These are phyloP conservation scores for Grifola frondosa DNA, from an alignment of 1,284 basidiomycete genomes.

Conservation along the genomic window DNA sequence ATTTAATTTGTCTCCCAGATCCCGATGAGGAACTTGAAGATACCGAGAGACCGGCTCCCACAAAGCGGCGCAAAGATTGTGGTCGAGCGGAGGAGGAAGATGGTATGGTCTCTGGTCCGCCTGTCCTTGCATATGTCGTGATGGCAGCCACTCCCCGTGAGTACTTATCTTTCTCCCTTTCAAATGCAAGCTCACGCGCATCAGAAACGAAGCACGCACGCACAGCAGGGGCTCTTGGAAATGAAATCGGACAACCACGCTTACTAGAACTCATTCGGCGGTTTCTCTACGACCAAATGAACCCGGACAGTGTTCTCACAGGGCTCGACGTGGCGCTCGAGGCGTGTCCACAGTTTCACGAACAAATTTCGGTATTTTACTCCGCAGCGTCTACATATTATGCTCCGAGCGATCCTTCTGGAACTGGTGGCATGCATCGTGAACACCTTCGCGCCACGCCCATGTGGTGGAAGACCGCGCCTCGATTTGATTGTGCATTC, in stretches of 20 bases:
- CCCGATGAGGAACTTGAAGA: too few species aligned
- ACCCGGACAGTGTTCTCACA: slow-evolving; percentile 2
- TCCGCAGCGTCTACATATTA: slow-evolving; percentile 18
- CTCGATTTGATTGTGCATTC: slow-evolving; percentile 14
- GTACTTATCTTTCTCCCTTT: not conserved
- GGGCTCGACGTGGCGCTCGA: not conserved
- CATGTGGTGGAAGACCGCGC: slow-evolving; percentile 14
- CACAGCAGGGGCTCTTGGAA: not conserved
- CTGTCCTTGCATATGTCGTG: slow-evolving; percentile 1
- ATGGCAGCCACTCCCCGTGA: slow-evolving; percentile 1
- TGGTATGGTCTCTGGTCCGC: not conserved
- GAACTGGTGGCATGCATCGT: slow-evolving; percentile 21
- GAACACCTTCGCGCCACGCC: slow-evolving; percentile 18
- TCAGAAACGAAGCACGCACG: not conserved
- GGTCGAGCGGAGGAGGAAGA: not conserved
- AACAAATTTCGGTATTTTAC: slow-evolving; percentile 4
- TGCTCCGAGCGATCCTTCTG: slow-evolving; percentile 28
- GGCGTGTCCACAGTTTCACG: not conserved
- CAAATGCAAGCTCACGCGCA: not conserved
- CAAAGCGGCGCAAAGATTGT: too few species aligned
- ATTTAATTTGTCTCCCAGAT: too few species aligned
- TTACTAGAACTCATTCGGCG: slow-evolving; percentile 4
- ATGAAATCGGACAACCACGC: not conserved
- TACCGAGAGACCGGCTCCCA: too few species aligned
- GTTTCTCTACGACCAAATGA: slow-evolving; percentile 13